Evolutionary conservation across 257 asterid species (phyloP).

Genomic region (Solanum sparsipilum): DNA sequence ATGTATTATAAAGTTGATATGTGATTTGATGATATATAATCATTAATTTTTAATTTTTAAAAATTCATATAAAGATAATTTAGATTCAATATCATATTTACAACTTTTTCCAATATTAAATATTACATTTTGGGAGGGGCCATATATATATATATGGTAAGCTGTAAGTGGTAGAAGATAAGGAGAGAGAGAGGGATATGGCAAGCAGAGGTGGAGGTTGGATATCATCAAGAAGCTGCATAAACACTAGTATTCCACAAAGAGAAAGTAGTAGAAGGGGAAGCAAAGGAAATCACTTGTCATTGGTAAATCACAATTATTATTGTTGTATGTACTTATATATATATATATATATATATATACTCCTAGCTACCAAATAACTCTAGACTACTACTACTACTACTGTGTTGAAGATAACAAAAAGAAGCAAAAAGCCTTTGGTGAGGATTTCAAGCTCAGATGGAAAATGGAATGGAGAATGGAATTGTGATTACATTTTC

Average conservation of each 20-base stretch:
- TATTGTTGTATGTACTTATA: not conserved
- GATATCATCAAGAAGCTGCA: slow-evolving; percentile 6
- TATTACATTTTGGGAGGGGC: no score
- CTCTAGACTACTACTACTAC: not conserved
- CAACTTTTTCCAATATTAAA: no score
- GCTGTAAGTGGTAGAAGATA: not conserved
- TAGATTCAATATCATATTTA: no score
- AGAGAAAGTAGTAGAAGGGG: not conserved
- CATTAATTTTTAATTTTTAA: no score
- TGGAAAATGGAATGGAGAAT: slow-evolving; percentile 62
- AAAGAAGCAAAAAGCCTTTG: slow-evolving; percentile 36
- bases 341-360: no score
- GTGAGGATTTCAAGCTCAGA: slow-evolving; percentile 58
- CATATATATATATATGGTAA: no score
- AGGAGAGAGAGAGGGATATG: slow-evolving; percentile 6
- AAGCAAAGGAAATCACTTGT: slow-evolving; percentile 14
- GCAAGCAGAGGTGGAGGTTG: slow-evolving; percentile 13
- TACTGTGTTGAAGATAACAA: slow-evolving; percentile 15
- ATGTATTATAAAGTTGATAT: no score
- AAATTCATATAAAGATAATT: no score
- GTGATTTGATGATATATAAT: no score
- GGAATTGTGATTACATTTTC: slow-evolving; percentile 46
- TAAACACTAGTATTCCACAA: not conserved
- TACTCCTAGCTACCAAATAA: no score
- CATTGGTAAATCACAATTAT: slow-evolving; percentile 9